Percentiles rank a stretch among this genome's conserved stretches.
Evolutionary conservation across 2,329 filamentous ascomycete genomes (phyloP).

Genomic region (Aspergillus texensis): DNA sequence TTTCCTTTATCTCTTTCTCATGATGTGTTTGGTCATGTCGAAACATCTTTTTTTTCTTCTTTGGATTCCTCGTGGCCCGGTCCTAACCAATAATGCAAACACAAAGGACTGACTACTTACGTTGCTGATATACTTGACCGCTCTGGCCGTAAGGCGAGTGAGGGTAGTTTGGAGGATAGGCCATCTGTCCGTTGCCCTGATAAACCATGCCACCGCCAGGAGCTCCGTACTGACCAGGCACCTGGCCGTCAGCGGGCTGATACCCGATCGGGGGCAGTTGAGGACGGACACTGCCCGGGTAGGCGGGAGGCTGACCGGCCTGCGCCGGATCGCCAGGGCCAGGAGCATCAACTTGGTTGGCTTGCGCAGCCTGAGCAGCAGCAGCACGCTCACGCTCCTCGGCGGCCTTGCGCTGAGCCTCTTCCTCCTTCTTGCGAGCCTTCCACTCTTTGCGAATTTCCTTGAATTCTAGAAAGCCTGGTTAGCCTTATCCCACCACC

Average conservation of each 20-base stretch:
- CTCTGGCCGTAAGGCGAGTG: conserved; percentile 54
- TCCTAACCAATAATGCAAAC: conserved; percentile 24
- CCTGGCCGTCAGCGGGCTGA: conserved; percentile 58
- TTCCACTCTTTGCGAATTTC: conserved; percentile 99
- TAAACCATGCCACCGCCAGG: conserved; percentile 54
- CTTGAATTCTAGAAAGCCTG: conserved; percentile 77
- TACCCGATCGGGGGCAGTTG: conserved; percentile 79
- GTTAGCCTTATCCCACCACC: conserved; percentile 18
- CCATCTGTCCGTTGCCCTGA: conserved; percentile 52
- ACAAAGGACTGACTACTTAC: conserved; percentile 45
- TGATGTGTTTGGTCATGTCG: conserved; percentile 14
- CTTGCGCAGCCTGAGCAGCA: conserved; percentile 55
- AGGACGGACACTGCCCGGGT: conserved; percentile 57
- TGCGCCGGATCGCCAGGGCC: conserved; percentile 52
- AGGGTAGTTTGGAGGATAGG: conserved; percentile 51
- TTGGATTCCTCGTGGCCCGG: conserved; percentile 21
- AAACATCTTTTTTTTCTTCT: conserved; percentile 20
- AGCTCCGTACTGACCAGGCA: conserved; percentile 66
- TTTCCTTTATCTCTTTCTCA: conserved; percentile 12
- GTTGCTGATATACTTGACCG: conserved; percentile 54
- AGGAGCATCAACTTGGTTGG: conserved; percentile 49
- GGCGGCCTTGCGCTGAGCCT: conserved; percentile 82
- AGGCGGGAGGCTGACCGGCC: conserved; percentile 45
- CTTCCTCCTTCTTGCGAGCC: conserved; percentile 98
- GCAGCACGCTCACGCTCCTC: conserved; percentile 78